phyloP scores from a whole-genome alignment of 805 yeast genomes.

The Saccharomycopsis sp. region DNA sequence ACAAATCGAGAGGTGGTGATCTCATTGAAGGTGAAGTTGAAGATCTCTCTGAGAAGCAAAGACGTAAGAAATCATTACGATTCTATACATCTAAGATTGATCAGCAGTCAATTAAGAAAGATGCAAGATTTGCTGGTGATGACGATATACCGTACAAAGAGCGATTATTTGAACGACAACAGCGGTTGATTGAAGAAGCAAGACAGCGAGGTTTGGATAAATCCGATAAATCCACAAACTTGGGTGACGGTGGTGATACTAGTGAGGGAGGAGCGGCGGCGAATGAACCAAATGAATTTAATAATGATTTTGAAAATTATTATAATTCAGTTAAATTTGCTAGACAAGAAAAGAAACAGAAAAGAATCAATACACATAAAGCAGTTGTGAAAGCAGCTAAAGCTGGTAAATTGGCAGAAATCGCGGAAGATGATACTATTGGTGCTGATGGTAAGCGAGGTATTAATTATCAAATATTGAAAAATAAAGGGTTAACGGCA shows the following conservation, averaged over 20 bases:
- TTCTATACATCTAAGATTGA: conserved; percentile 97
- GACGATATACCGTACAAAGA: conserved; percentile 88
- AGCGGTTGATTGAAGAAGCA: conserved; percentile 81
- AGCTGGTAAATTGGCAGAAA: conserved; percentile 75
- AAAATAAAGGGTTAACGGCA: conserved; percentile 94
- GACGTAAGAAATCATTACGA: conserved; percentile 74
- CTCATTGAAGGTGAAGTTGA: conserved; percentile 68
- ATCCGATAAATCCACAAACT: conserved; percentile 44
- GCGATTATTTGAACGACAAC: conserved; percentile 83
- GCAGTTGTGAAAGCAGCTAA: conserved; percentile 72
- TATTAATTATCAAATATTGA: conserved; percentile 85
- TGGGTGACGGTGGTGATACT: conserved; percentile 42
- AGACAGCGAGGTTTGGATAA: conserved; percentile 68
- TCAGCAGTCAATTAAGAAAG: conserved; percentile 62
- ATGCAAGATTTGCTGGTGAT: conserved; percentile 68
- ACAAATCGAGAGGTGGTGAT: conserved; percentile 39
- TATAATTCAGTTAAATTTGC: conserved; percentile 48
- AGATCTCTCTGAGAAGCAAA: conserved; percentile 79
- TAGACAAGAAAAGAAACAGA: conserved; percentile 42
- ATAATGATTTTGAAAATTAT: conserved; percentile 43
- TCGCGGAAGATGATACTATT: conserved; percentile 39
- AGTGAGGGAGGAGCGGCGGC: conserved; percentile 42
- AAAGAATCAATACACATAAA: conserved; percentile 57
- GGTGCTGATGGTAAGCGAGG: conserved; percentile 91
- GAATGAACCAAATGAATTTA: conserved; percentile 30